Base-by-base conservation (phyloP, 2,329 filamentous ascomycete genomes). In the Golovinomyces cichoracearum region DNA sequence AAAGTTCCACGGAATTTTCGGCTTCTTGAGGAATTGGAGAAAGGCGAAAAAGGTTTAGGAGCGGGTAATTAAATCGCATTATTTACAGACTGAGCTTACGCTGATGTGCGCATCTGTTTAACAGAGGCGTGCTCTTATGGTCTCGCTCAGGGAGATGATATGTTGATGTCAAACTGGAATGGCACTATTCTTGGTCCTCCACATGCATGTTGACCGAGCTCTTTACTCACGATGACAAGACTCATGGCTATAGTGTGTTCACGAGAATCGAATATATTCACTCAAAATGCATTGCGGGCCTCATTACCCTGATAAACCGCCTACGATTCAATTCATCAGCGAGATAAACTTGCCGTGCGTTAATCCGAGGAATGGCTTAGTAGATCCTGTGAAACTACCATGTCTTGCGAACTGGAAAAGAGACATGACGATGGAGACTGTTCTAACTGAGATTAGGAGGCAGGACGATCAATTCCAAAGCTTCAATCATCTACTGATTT, bases 201-300 rank as follows among this genome's bases (percentile, higher is more conserved):
- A 63, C 86, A 95, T 64, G 90, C 94, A 71, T 61, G 82, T 68
- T 21, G 23, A 17, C 35, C 29, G 35, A 44, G 33, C n/a, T 47
- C 26, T 35, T 23, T 25, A 13, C 2, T n/a, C 7, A 19, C 19
- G 13, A 38, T 19, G 10, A 47, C 15, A 37, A 35, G 19, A 19
- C 31, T 25, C 21, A 38, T 33, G 23, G 25, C 23, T 47, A 10
- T 60, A 90, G 83, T 93, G 85, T 65, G 85, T 80, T 53, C 88
- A 95, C 63, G 90, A 98, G 71, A 98, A 98, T 67, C 82, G 90
- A 60, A 98, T 98, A 68, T 98, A 98, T 72, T 92, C 84, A 57
- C 74, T 98, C 59, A 92, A 88, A 66, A 93, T 98, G 68, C 80
- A 93, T 68, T 98, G 90, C 68, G 86, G 85, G 53, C 71, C 77